Conservation (phyloP, 1,284 basidiomycete genomes). For the Leccinum colubrinum region DNA sequence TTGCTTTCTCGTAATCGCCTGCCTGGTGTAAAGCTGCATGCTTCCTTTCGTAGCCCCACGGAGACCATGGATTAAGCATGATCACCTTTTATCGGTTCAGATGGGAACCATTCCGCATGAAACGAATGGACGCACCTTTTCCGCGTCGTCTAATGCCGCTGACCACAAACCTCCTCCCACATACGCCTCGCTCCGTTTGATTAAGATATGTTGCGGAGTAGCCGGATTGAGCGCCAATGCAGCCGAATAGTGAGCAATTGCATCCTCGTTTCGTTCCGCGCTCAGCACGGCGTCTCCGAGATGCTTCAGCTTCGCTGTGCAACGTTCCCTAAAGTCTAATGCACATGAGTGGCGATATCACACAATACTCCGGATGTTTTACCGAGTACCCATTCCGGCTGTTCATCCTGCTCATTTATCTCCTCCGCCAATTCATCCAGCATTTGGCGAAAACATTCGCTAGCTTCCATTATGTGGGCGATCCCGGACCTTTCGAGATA, state of each 20-base stretch:
- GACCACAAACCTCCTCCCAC: background rate
- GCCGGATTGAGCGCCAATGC: background rate
- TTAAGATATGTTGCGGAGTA: background rate
- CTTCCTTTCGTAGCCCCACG: background rate
- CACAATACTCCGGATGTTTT: background rate
- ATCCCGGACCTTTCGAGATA: background rate
- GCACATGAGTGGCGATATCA: background rate
- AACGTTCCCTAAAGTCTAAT: background rate
- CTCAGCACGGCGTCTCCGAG: background rate
- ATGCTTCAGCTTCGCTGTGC: too few relatives aligned
- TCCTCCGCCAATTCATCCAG: background rate
- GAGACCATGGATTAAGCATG: background rate
- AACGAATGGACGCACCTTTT: background rate
- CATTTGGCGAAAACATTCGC: background rate
- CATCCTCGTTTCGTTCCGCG: background rate
- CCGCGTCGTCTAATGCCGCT: background rate
- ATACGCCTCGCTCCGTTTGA: background rate
- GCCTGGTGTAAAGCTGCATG: background rate
- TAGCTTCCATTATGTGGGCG: background rate
- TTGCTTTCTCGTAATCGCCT: background rate
- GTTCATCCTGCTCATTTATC: background rate
- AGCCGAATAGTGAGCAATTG: background rate
- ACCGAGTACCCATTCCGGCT: background rate
- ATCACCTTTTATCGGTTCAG: background rate
- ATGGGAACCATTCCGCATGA: background rate